phyloP scores from a whole-genome alignment of 202 grass and related monocot species.

The Panicum hallii region DNA sequence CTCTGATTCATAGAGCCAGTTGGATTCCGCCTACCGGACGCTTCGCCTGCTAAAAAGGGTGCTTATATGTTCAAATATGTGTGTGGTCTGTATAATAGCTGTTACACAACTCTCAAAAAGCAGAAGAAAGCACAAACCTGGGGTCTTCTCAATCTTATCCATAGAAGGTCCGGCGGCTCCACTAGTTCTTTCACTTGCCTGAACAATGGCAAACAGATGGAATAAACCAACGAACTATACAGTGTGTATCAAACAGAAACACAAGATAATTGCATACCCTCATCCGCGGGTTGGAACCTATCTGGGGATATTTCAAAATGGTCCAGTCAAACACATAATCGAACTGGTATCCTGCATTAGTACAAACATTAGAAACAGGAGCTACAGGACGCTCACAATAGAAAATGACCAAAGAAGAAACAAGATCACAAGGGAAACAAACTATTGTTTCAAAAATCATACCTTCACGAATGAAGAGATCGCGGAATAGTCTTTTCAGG shows the following conservation, averaged over 20 bases:
- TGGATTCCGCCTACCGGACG: conserved; percentile 70
- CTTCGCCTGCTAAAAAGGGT: conserved; percentile 62
- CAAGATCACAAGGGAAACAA: neutral
- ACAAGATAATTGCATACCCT: conserved; percentile 54
- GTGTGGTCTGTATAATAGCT: neutral
- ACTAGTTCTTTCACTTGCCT: conserved; percentile 64
- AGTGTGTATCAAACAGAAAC: neutral
- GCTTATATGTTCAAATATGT: conserved; percentile 7
- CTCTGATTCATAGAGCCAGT: conserved; percentile 65
- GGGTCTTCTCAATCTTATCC: conserved; percentile 68
- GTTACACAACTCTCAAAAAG: conserved; percentile 26
- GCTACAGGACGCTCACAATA: neutral
- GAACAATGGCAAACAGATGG: conserved; percentile 29
- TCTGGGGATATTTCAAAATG: conserved; percentile 90
- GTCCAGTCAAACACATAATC: conserved; percentile 99
- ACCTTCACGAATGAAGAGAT: conserved; percentile 98
- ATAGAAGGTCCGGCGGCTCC: conserved; percentile 68
- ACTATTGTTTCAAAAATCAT: conserved; percentile 7
- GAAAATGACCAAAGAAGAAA: neutral
- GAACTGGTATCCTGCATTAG: conserved; percentile 83
- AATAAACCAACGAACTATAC: conserved; percentile 25
- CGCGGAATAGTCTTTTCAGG: conserved; percentile 89
- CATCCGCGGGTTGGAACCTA: conserved; percentile 61
- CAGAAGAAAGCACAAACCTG: conserved; percentile 61
- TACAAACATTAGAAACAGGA: conserved; percentile 35